These are phyloP conservation scores for Beauveria varroae DNA, from an alignment of 2,329 filamentous ascomycete species.

Conservation along the genomic window DNA sequence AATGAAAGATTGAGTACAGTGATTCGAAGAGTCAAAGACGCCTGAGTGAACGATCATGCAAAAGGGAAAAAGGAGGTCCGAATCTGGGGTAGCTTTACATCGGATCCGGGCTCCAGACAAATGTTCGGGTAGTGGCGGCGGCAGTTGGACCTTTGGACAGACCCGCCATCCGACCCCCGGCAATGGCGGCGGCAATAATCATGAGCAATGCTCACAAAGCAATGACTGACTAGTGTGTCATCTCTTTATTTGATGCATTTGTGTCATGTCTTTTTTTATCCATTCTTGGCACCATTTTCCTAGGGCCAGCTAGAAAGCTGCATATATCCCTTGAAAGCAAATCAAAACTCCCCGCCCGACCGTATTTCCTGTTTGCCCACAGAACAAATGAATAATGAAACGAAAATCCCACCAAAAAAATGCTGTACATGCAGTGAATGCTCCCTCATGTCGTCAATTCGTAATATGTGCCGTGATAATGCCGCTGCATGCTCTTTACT, in stretches of 20 bases:
- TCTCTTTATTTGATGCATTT: too few relatives aligned
- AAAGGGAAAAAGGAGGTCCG: not conserved
- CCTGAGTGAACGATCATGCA: not conserved
- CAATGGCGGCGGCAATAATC: not conserved
- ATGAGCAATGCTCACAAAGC: not conserved
- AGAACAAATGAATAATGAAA: not conserved
- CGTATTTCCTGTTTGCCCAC: not conserved
- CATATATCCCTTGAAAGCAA: not conserved
- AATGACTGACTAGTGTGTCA: too few relatives aligned
- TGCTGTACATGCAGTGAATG: not conserved
- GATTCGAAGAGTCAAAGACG: not conserved
- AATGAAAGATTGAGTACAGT: not conserved
- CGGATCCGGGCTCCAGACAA: not conserved
- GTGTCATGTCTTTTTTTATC: not conserved
- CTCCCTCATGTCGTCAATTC: not conserved
- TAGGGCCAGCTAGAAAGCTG: not conserved
- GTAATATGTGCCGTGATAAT: not conserved
- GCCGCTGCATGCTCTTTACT: constrained; percentile 15
- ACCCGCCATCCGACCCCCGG: not conserved
- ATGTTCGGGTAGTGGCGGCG: constrained; percentile 9
- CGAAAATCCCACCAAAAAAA: not conserved
- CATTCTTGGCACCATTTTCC: not conserved
- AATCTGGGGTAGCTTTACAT: constrained; percentile 7
- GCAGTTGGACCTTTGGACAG: constrained; percentile 3
- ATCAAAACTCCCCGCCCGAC: not conserved